Base-by-base conservation (phyloP, 2,329 filamentous ascomycete species). In the Coniochaeta hoffmannii region DNA sequence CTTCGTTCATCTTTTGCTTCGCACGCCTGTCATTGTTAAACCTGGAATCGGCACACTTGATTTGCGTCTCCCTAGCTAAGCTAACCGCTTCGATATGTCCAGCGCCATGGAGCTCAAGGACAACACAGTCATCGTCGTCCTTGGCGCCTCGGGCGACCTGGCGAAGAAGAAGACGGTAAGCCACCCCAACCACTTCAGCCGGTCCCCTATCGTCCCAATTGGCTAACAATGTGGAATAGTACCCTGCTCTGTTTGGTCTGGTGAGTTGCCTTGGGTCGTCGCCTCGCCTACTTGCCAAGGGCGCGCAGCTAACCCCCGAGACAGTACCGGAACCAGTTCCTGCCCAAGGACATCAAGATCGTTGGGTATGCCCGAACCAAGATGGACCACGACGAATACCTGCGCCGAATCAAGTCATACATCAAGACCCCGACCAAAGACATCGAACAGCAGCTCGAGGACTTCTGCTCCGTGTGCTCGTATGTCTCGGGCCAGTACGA, bases 351-450 rank as follows among this genome's bases (percentile, higher is more conserved):
- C 74, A 91, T 96, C 75, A 89, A 86, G 74, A 97, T 99, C 71
- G 86, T 99, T 67, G 94, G 94, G 79, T 99, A 99, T 90, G 94
- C 94, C 66, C 87, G 94, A 71, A 99, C 94, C 65, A 97, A 97
- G 81, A 99, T 99, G 94, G 92, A 97, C 77, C 91, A 93, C 68
- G 86, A 90, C 61, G 94, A 99, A 74, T 97, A 89, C 78, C 82
- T 97, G 70, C 89, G 87, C 76, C 85, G 94, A 64, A 91, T 99
- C 75, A 93, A 89, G 76, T 96, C 91, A 58, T 95, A 97, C 78
- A 99, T 99, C 79, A 97, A 99, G 83, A 94, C 92, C 15, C 94
- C 94, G 15, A 97, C 93, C 64, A 96, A 96, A 79, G 94, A 97
- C 66, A 86, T 95, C 64, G 92, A 99, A 78, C 88, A 96, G 75